Evolutionary conservation across 1,284 basidiomycete species (phyloP).

Genomic region (Malassezia brasiliensis): DNA sequence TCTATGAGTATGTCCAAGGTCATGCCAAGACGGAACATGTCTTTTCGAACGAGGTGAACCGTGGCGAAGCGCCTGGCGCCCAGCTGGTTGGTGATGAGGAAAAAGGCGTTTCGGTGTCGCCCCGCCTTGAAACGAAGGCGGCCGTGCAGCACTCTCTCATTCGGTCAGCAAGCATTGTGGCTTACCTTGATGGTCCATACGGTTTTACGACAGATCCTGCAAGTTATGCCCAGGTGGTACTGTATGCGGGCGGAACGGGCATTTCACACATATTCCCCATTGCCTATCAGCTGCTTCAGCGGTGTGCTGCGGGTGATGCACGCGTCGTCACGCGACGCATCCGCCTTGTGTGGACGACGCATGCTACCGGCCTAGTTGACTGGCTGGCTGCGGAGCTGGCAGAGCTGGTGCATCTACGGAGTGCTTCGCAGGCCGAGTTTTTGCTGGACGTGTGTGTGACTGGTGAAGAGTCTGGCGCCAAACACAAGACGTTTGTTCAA

Average conservation of each 20-base stretch:
- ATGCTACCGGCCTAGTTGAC: background rate
- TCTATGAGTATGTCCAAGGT: background rate
- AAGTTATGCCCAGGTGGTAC: background rate
- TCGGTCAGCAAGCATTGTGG: background rate
- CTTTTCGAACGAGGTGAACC: background rate
- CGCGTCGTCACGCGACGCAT: background rate
- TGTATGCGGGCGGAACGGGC: slow-evolving; percentile 16
- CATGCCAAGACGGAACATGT: background rate
- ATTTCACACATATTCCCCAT: slow-evolving; percentile 21
- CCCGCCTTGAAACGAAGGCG: background rate
- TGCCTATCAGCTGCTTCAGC: background rate
- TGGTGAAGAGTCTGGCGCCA: background rate
- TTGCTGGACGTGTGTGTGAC: background rate
- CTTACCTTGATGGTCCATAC: background rate
- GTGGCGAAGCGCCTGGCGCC: background rate
- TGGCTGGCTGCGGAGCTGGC: slow-evolving; percentile 4
- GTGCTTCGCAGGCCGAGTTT: background rate
- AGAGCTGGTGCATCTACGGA: background rate
- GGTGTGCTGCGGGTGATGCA: background rate
- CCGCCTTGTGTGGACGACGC: slow-evolving; percentile 6
- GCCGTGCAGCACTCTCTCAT: background rate
- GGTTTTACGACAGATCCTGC: background rate
- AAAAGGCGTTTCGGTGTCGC: background rate
- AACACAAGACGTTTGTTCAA: background rate
- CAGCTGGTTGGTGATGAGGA: background rate